Base-by-base conservation (phyloP, 371 early-diverging fungal species). In the Rhizopus delemar region DNA sequence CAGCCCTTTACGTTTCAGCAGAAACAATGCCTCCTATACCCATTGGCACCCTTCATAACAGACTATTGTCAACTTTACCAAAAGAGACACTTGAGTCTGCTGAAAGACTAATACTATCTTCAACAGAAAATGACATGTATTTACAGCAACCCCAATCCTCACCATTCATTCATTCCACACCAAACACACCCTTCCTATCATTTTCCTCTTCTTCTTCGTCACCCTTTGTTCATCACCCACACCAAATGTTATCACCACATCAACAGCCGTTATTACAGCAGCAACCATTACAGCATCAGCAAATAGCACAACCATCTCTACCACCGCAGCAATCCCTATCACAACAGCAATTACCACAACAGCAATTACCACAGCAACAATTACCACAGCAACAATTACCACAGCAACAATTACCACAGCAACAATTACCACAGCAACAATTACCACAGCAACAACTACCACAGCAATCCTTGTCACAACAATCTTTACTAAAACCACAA, bases 11-110 rank as follows among this genome's bases (percentile, higher is more conserved):
- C 36, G 62, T 69, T 13, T 62, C 63, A 15, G 56, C 70, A 28
- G 66, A 66, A 43, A 49, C 58, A 8, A 66, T 60, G 60, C 70
- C 66, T 15, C 63, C 70, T 50, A 53, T 69, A 38, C 71, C 71
- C 9, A 62, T 60, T 56, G 63, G 67, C 5, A 67, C 69, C 1
- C 54, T 71, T 11, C 64, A 68, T 29, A 75, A 66, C 48, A 71
- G 70, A 22, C 13, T 75, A 35, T 52, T 75, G 38, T 54, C 72
- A 3, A 65, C 70, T 9, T 51, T 75, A 13, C 75, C 75, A 8
- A 59, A 53, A 53, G 65, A 75, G 41, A 75, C 72, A 8, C 51
- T 75, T 34, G 72, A 62, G 41, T 65, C 68, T 6, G 72, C 72
- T 8, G 72, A 68, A 55, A 60, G 61, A 15, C 38, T 75, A n/a